A percentile compares a stretch with the other conserved stretches of the same genome.
These are phyloP conservation scores for Globisporangium uncinulatum DNA, from an alignment of 352 stramenopile genomes.

Conservation along the genomic window DNA sequence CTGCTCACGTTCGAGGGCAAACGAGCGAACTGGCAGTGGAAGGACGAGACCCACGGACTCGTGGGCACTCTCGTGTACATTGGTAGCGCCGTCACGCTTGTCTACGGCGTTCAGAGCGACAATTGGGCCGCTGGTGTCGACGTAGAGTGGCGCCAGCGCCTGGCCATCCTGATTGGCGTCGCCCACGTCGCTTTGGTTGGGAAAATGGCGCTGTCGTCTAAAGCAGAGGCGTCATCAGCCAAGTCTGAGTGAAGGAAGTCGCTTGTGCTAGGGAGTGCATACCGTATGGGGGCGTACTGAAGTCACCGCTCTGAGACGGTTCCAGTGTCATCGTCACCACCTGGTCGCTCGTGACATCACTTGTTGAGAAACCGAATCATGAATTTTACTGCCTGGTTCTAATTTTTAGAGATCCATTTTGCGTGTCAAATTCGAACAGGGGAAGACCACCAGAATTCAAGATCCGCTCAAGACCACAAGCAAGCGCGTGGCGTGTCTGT, in stretches of 20 bases:
- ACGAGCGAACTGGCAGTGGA: slow-evolving; percentile 61
- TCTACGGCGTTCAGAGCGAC: slow-evolving; percentile 46
- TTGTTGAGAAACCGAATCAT: neutral
- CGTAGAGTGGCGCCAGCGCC: slow-evolving; percentile 32
- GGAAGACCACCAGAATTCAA: slow-evolving; percentile 8
- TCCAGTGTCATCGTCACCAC: neutral
- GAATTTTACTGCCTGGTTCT: neutral
- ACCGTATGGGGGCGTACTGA: too few relatives aligned
- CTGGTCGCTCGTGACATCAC: too few relatives aligned
- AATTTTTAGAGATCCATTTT: neutral
- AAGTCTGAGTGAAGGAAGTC: neutral
- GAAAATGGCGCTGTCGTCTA: slow-evolving; percentile 2
- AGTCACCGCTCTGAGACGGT: neutral
- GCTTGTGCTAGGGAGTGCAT: too few relatives aligned
- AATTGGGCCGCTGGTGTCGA: slow-evolving; percentile 27
- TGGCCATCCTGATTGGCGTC: slow-evolving; percentile 34
- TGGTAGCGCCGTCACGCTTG: slow-evolving; percentile 29
- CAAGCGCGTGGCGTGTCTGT: neutral
- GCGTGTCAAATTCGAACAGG: neutral
- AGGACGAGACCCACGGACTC: slow-evolving; percentile 61
- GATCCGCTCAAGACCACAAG: slow-evolving; percentile 5
- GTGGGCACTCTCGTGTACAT: slow-evolving; percentile 58
- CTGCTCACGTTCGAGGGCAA: slow-evolving; percentile 55
- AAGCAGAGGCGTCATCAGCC: neutral
- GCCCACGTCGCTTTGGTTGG: slow-evolving; percentile 41